Percentiles rank a stretch among this genome's conserved stretches.
phyloP scores from a whole-genome alignment of 2,329 filamentous ascomycete species.

The Diaporthe caulivora region DNA sequence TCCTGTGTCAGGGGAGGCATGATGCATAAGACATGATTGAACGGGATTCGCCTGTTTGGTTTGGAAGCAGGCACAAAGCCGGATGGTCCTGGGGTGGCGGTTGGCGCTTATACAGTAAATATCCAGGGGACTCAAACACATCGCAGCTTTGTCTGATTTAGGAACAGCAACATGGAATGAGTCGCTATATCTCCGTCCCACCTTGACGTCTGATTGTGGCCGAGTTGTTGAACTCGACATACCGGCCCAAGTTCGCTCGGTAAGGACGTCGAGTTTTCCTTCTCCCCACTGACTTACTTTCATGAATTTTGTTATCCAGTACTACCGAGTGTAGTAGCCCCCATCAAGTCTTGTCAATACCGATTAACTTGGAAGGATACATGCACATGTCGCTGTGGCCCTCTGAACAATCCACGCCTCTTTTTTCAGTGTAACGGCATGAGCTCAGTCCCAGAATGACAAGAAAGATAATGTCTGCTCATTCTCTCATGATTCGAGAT shows the following conservation, averaged over 20 bases:
- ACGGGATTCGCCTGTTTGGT: background rate
- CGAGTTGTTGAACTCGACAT: background rate
- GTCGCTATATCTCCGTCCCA: background rate
- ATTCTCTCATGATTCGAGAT: background rate
- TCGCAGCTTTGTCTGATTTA: constrained; percentile 23
- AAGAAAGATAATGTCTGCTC: background rate
- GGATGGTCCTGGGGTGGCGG: too few relatives aligned
- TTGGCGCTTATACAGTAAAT: background rate
- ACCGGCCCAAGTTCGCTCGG: background rate
- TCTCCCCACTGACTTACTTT: background rate
- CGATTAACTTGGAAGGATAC: background rate
- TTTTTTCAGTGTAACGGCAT: background rate
- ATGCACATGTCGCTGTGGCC: background rate
- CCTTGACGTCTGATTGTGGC: constrained; percentile 7
- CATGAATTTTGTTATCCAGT: background rate
- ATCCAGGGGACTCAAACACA: background rate
- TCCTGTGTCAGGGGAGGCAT: background rate
- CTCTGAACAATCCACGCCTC: background rate
- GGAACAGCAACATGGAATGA: background rate
- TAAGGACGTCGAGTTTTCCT: background rate
- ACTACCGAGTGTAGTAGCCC: background rate
- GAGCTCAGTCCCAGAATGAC: background rate
- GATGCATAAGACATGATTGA: background rate
- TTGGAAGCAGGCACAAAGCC: background rate
- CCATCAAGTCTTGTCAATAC: background rate